Percentiles rank a stretch among this genome's conserved stretches.
These are phyloP conservation scores for Pontederia crassipes DNA, from an alignment of 176 grass and related monocot species.

Conservation along the genomic window DNA sequence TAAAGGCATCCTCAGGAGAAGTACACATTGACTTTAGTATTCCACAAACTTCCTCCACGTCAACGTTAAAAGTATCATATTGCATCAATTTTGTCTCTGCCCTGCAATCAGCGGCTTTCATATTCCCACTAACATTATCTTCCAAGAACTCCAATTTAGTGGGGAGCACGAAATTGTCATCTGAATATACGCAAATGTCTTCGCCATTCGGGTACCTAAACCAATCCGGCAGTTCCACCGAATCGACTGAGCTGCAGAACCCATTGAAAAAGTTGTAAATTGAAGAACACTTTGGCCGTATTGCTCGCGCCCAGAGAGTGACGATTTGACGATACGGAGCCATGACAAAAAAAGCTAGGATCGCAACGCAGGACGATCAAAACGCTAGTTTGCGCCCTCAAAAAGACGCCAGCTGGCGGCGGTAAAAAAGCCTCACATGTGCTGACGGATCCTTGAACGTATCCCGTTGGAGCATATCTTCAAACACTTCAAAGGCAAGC, in stretches of 20 bases:
- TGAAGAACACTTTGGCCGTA: neutral
- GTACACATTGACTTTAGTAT: constrained; percentile 37
- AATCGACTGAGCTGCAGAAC: constrained; percentile 19
- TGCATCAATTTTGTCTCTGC: neutral
- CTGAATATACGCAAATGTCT: constrained; percentile 8
- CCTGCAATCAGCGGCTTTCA: neutral
- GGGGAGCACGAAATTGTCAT: constrained; percentile 56
- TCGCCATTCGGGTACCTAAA: constrained; percentile 40
- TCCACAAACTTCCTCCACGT: constrained; percentile 39
- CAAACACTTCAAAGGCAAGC: too few species aligned
- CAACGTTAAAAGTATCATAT: constrained; percentile 28
- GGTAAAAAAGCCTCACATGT: too few species aligned
- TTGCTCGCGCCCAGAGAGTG: neutral
- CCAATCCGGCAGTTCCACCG: constrained; percentile 49
- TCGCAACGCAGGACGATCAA: neutral
- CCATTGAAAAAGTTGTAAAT: constrained; percentile 18
- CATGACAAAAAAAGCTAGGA: constrained; percentile 20
- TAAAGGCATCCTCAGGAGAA: constrained; percentile 48
- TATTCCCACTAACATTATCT: neutral
- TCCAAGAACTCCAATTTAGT: constrained; percentile 15
- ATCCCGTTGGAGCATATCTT: too few species aligned
- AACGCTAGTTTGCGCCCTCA: neutral
- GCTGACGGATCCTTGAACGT: too few species aligned
- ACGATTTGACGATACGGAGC: constrained; percentile 13
- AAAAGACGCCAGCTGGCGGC: too few species aligned